Evolutionary conservation across 1,284 basidiomycete species (phyloP), one percentile per base, ranked within the genome.

Genomic region (Cutaneotrichosporon sp.): DNA sequence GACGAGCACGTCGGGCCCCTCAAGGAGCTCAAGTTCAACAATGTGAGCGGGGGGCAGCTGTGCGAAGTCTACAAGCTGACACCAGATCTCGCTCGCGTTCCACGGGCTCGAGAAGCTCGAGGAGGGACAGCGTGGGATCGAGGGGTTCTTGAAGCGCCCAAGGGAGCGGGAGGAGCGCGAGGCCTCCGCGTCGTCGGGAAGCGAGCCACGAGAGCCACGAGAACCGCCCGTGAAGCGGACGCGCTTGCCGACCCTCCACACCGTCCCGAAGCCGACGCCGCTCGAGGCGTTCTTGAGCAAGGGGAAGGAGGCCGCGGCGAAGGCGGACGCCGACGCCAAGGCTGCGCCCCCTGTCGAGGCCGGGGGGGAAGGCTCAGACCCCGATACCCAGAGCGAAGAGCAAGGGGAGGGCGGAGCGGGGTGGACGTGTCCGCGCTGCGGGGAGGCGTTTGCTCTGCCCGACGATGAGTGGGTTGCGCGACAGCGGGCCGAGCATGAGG

Each of bases 61-160:
- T n/a, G n/a, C n/a, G n/a, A n/a, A n/a, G n/a, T n/a, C 4, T 18
- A 6, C 3, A n/a, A 25, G 51, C 31, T 18, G 34, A 60, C 36
- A 25, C 9, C 63, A 81, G 75, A 76, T 98, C 4, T 83, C 85
- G 18, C 82, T 98, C 29, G 85, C 87, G 1, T 97, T 99, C 71
- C 86, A 87, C 9, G 92, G 92, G 0, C 85, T 99, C 36, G 92
- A 90, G 65, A 82, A 83, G 18, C 82, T 87, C 43, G 93, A 95
- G 75, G 80, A 81, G 2, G 94, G 94, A 1, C 94, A 97, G 75
- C 85, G 85, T 65, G 89, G 85, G 24, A 95, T 98, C 55, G 90
- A 94, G 72, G 86, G 87, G 0, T 99, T 97, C 80, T 87, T 98
- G 38, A 42, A 42, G 18, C 38, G 38, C 18, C 7, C 38, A 18